Conservation (phyloP, 805 yeast genomes). For the Candida loeiensis region DNA sequence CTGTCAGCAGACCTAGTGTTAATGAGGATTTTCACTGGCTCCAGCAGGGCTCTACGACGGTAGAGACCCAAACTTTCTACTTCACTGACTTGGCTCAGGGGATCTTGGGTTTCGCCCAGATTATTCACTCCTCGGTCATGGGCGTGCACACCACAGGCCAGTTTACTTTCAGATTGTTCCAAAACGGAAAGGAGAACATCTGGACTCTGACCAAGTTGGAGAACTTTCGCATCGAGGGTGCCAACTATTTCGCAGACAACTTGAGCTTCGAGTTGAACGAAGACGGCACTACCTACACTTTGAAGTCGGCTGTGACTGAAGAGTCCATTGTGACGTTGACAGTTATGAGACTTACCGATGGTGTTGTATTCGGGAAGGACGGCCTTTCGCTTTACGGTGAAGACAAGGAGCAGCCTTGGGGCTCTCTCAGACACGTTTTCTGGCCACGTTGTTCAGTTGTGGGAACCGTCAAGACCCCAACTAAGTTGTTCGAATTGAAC, state of each 20-base stretch:
- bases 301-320: slow-evolving; percentile 62
- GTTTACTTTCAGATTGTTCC: slow-evolving; percentile 81
- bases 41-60: slow-evolving; percentile 77
- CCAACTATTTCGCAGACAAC: slow-evolving; percentile 76
- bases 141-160: slow-evolving; percentile 90
- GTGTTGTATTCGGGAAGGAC: slow-evolving; percentile 85
- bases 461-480: slow-evolving; percentile 53
- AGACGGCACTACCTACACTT: slow-evolving; percentile 43
- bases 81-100: slow-evolving; percentile 62
- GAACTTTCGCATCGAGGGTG: slow-evolving; percentile 67
- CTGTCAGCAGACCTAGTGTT: slow-evolving; percentile 51
- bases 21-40: slow-evolving; percentile 73
- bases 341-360: slow-evolving; percentile 62
- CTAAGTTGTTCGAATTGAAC: slow-evolving; percentile 33
- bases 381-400: slow-evolving; percentile 88
- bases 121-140: slow-evolving; percentile 88
- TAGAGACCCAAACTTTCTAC: slow-evolving; percentile 93
- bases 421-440: slow-evolving; percentile 90
- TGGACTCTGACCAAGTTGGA: slow-evolving; percentile 94
- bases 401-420: slow-evolving; percentile 86
- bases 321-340: slow-evolving; percentile 69
- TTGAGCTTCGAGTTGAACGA: slow-evolving; percentile 62
- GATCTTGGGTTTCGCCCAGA: slow-evolving; percentile 83
- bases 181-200: slow-evolving; percentile 43
- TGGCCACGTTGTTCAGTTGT: slow-evolving; percentile 85